Conservation (phyloP, 2,329 filamentous ascomycete genomes). For the Verticillium albo-atrum region DNA sequence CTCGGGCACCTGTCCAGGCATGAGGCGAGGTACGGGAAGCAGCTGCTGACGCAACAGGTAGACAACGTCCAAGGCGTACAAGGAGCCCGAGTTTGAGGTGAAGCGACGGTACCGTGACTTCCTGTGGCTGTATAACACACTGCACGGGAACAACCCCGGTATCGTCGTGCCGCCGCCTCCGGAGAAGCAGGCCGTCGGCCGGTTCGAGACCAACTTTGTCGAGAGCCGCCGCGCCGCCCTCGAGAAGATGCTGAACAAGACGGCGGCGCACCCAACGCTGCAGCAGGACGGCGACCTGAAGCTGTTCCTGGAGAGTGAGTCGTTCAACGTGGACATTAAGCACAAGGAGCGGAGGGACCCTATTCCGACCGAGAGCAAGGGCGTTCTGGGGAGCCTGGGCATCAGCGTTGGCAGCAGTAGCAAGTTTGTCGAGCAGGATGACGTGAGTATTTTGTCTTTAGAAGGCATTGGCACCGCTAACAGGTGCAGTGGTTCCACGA, state of each 20-base stretch:
- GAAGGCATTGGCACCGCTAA: slow-evolving; percentile 6
- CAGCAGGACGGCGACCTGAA: slow-evolving; percentile 94
- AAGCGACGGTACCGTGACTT: slow-evolving; percentile 95
- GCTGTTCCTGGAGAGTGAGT: slow-evolving; percentile 92
- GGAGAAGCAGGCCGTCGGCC: slow-evolving; percentile 94
- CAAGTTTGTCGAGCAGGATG: slow-evolving; percentile 97
- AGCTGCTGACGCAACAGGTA: slow-evolving; percentile 26
- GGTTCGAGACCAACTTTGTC: slow-evolving; percentile 95
- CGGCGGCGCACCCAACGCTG: slow-evolving; percentile 78
- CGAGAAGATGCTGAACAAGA: slow-evolving; percentile 98
- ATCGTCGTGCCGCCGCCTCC: slow-evolving; percentile 93
- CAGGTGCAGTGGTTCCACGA: slow-evolving; percentile 86
- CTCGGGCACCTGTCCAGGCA: too few species aligned
- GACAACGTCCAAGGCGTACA: slow-evolving; percentile 96
- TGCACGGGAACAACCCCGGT: slow-evolving; percentile 92
- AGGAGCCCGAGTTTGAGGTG: slow-evolving; percentile 86
- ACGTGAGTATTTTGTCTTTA: slow-evolving; percentile 51
- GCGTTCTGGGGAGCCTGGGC: slow-evolving; percentile 82
- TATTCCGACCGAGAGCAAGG: slow-evolving; percentile 83
- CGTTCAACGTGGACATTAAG: slow-evolving; percentile 95
- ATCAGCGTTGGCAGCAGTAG: slow-evolving; percentile 69
- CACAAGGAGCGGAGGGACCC: slow-evolving; percentile 93
- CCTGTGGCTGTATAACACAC: slow-evolving; percentile 91
- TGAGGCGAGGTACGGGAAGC: too few species aligned
- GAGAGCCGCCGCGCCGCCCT: slow-evolving; percentile 86